Conservation (phyloP, 352 stramenopile species). For the Plasmopara halstedii region DNA sequence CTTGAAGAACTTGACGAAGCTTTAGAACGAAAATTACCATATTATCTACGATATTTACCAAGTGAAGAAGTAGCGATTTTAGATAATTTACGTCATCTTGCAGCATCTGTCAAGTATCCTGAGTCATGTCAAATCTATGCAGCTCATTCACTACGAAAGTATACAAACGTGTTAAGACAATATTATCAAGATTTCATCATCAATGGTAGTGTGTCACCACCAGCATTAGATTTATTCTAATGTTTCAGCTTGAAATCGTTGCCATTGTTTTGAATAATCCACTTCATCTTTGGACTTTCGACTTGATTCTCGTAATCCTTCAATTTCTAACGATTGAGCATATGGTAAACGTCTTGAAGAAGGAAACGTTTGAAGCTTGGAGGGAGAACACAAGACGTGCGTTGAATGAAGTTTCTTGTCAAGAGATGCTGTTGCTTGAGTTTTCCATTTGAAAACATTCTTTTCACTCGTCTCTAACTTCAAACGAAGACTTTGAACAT, state of each 20-base stretch:
- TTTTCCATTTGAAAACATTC: constrained; percentile 15
- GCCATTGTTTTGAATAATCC: constrained; percentile 36
- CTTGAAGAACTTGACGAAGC: constrained; percentile 48
- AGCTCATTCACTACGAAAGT: constrained; percentile 43
- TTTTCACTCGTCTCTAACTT: constrained; percentile 7
- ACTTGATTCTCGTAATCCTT: constrained; percentile 69
- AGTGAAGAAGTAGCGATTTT: constrained; percentile 52
- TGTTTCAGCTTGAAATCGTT: constrained; percentile 11
- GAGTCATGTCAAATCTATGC: constrained; percentile 52
- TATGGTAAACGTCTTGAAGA: constrained; percentile 62
- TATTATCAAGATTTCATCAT: constrained; percentile 55
- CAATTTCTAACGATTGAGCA: constrained; percentile 70
- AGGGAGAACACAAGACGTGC: no score
- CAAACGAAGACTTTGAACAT: constrained; percentile 3
- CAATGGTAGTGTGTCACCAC: constrained; percentile 34
- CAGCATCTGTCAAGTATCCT: constrained; percentile 48
- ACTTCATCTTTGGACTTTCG: constrained; percentile 28
- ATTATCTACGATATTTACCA: constrained; percentile 66
- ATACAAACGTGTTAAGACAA: constrained; percentile 55
- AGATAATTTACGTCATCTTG: constrained; percentile 50
- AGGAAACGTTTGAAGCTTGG: constrained; percentile 41
- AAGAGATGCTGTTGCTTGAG: no score
- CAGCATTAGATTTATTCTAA: constrained; percentile 40
- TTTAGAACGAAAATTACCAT: constrained; percentile 54
- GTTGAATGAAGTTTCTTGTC: no score